These are phyloP conservation scores for Balakata baccata DNA, from an alignment of 345 rosid genomes.

Conservation along the genomic window DNA sequence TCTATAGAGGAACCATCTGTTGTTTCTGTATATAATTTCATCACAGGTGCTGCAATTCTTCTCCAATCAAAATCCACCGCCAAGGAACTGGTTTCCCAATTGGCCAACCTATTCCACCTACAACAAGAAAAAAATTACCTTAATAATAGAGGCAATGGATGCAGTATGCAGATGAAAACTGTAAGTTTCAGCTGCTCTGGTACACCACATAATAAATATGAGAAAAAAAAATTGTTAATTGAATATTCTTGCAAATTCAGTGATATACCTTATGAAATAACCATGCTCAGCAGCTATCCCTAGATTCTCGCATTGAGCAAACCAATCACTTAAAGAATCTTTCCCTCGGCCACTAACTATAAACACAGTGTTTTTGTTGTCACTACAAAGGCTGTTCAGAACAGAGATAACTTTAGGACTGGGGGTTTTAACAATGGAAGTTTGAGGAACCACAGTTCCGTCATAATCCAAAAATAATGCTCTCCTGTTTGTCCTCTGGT, in stretches of 20 bases:
- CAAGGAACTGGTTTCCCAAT: slow-evolving; percentile 49
- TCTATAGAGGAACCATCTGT: slow-evolving; percentile 70
- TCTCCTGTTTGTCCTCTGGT: slow-evolving; percentile 33
- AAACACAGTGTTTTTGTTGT: slow-evolving; percentile 38
- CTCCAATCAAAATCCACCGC: slow-evolving; percentile 54
- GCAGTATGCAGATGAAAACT: too few species aligned
- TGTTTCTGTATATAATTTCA: slow-evolving; percentile 53
- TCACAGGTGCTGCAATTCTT: slow-evolving; percentile 50
- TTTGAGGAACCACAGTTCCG: slow-evolving; percentile 42
- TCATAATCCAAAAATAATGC: slow-evolving; percentile 50
- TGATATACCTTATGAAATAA: slow-evolving; percentile 28
- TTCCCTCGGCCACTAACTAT: slow-evolving; percentile 46
- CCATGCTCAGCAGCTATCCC: slow-evolving; percentile 54
- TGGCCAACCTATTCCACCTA: slow-evolving; percentile 49
- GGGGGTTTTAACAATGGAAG: slow-evolving; percentile 31
- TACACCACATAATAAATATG: neutral
- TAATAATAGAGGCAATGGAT: too few species aligned
- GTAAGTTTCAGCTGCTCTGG: neutral
- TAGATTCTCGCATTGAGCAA: slow-evolving; percentile 31
- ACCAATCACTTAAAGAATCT: slow-evolving; percentile 36
- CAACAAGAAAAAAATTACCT: slow-evolving; percentile 1
- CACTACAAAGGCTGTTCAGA: slow-evolving; percentile 36
- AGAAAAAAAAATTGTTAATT: neutral
- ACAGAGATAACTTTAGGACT: slow-evolving; percentile 28
- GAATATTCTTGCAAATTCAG: neutral